Evolutionary conservation across 2,329 filamentous ascomycete genomes (phyloP), one percentile per base, ranked within the genome.

Genomic region (Plenodomus tracheiphilus): DNA sequence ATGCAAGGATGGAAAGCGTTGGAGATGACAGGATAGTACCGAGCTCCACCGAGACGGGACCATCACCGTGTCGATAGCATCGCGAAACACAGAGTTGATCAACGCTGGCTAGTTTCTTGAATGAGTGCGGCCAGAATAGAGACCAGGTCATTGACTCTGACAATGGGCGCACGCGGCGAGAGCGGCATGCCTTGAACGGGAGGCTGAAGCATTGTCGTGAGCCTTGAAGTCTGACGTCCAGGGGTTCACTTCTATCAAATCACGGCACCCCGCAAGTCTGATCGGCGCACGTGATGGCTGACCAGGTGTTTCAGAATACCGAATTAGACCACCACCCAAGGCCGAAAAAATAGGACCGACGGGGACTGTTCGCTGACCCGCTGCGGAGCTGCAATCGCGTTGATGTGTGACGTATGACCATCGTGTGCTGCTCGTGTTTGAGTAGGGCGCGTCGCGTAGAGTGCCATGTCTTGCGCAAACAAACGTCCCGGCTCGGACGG

Each of bases 11-110:
- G 32, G 37, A 47, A 41, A 36, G 51, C 43, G 43, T 51, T 61
- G 46, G 55, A 65, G 58, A 65, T 65, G 58, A 58, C 46, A 64
- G 59, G 62, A 63, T 46, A 46, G 34, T 46, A 38, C 34, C 38
- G 16, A 32, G 51, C 45, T 45, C 58, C 56, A 59, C 58, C 46
- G 19, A 37, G 37, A 43, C 37, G 43, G 46, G 48, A 46, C 5
- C 28, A 4, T 8, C 38, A 47, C 37, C 19, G 16, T 52, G 47
- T 49, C 47, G 46, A 48, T 43, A 51, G 19, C 17, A 38, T 37
- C 19, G 30, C 32, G 22, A 36, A 41, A 52, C 36, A 47, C 43
- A 43, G 28, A 50, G 38, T 34, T 25, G 17, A 43, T 20, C 6
- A 44, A 13, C 10, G 18, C 36, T 22, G 34, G 9, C 9, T 35